Evolutionary conservation across 1,139 yeast species (phyloP).

Genomic region (Blastobotrys illinoisensis): DNA sequence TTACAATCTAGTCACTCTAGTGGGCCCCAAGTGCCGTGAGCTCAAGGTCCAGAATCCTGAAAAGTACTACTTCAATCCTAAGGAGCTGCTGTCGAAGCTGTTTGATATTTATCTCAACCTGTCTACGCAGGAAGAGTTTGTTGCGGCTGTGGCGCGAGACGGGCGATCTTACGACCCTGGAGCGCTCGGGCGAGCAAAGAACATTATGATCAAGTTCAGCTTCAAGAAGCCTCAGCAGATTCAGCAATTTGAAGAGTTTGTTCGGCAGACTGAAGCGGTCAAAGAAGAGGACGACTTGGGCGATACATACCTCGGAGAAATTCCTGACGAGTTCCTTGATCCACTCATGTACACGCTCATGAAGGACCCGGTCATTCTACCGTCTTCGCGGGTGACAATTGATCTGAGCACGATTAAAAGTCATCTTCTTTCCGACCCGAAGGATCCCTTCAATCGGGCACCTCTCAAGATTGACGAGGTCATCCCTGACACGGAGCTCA

Average conservation of each 20-base stretch:
- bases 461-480: slow-evolving; percentile 90
- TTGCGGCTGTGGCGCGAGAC: slow-evolving; percentile 80
- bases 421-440: slow-evolving; percentile 87
- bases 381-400: slow-evolving; percentile 75
- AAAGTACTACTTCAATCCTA: slow-evolving; percentile 79
- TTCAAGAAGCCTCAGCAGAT: slow-evolving; percentile 53
- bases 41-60: slow-evolving; percentile 82
- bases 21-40: slow-evolving; percentile 90
- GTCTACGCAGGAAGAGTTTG: slow-evolving; percentile 56
- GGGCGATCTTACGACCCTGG: slow-evolving; percentile 73
- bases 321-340: slow-evolving; percentile 94
- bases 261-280: slow-evolving; percentile 55
- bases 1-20: slow-evolving; percentile 82
- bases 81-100: slow-evolving; percentile 59
- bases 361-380: slow-evolving; percentile 93
- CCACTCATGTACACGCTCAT: slow-evolving; percentile 93
- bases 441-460: slow-evolving; percentile 94
- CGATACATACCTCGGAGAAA: slow-evolving; percentile 83
- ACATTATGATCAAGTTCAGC: slow-evolving; percentile 53
- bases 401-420: slow-evolving; percentile 91
- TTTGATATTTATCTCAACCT: slow-evolving; percentile 74
- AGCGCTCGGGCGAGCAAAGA: slow-evolving; percentile 65
- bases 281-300: slow-evolving; percentile 61
- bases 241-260: slow-evolving; percentile 48
- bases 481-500: slow-evolving; percentile 62